Evolutionary conservation across 768 basidiomycete species (phyloP).

Genomic region (Royoungia palumana): DNA sequence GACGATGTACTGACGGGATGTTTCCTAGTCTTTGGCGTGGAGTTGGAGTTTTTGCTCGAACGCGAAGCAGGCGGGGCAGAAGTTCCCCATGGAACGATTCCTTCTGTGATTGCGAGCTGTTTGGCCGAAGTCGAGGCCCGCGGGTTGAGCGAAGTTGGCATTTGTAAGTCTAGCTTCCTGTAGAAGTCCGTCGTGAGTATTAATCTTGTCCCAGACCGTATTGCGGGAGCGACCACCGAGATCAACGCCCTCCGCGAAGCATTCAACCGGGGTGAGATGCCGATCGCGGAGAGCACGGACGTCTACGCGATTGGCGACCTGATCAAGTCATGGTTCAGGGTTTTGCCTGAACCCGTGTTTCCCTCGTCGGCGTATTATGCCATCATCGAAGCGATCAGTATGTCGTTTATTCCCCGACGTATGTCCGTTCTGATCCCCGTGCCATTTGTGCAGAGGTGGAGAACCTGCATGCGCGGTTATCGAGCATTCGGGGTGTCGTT

Average conservation of each 20-base stretch:
- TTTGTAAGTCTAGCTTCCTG: constrained; percentile 51
- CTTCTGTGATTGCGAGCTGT: constrained; percentile 62
- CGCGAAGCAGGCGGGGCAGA: constrained; percentile 56
- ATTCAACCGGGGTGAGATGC: constrained; percentile 71
- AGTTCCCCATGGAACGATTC: constrained; percentile 56
- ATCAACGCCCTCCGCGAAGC: constrained; percentile 69
- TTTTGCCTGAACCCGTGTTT: constrained; percentile 78
- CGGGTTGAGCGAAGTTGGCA: constrained; percentile 77
- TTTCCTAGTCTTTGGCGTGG: constrained; percentile 67
- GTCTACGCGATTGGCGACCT: constrained; percentile 82
- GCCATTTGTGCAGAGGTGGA: constrained; percentile 55
- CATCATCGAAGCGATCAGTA: constrained; percentile 71
- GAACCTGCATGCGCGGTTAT: constrained; percentile 63
- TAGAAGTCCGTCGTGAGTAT: background rate
- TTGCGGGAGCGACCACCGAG: constrained; percentile 71
- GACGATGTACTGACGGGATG: constrained; percentile 3
- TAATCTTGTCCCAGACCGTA: constrained; percentile 55
- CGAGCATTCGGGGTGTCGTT: constrained; percentile 62
- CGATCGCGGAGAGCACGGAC: constrained; percentile 58
- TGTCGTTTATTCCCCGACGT: constrained; percentile 18
- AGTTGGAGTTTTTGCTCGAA: constrained; percentile 62
- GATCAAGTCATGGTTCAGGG: constrained; percentile 83
- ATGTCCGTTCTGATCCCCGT: constrained; percentile 2
- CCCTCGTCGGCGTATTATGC: constrained; percentile 64
- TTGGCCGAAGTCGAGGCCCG: constrained; percentile 69